Evolutionary conservation across 495 filamentous ascomycete genomes (phyloP), one percentile per base, ranked within the genome.

Genomic region (Aspergillus avenaceus): DNA sequence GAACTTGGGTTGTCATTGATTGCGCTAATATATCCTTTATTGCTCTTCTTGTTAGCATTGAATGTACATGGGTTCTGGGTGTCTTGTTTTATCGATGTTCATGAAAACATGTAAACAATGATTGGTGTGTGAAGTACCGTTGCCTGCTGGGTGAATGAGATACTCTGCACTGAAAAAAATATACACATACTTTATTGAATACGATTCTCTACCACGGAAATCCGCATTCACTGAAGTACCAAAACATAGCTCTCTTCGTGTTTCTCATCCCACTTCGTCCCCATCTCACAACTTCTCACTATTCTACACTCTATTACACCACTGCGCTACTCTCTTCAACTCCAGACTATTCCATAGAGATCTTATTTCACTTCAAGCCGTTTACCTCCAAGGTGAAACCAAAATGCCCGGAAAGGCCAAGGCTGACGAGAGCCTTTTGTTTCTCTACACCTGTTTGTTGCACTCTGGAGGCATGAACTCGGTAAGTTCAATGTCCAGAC

Each of bases 391-490:
- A 2, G 8, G 18, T 26, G 31, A 45, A 16, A 2, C 41, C 19
- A 46, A 25, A 31, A 56, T 54, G 48, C 26, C 50, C 8, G 50
- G 62, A 2, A 67, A 61, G 38, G 56, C 61, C 8, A 56, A 61
- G 47, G 50, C 60, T 8, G 63, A 71, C 40, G 57, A 61, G 25
- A 64, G 56, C 41, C 45, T 68, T 23, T 56, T 58, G 49, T 71
- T 75, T 46, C 62, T 75, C 8, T 75, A 67, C 47, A 54, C 63
- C 25, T 71, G 67, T 32, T 45, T 72, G 21, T 53, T 64, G 32
- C 63, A 63, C 28, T 59, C 64, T n/a, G 65, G 68, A 26, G 41
- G 24, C 23, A 38, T 51, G 34, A 64, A 52, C 27, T 52, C 54
- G 5, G 70, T 71, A 64, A 32, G 66, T 49, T 48, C 16, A 18